These are phyloP conservation scores for Pseudogymnoascus destructans DNA, from an alignment of 2,329 filamentous ascomycete genomes.

Conservation along the genomic window DNA sequence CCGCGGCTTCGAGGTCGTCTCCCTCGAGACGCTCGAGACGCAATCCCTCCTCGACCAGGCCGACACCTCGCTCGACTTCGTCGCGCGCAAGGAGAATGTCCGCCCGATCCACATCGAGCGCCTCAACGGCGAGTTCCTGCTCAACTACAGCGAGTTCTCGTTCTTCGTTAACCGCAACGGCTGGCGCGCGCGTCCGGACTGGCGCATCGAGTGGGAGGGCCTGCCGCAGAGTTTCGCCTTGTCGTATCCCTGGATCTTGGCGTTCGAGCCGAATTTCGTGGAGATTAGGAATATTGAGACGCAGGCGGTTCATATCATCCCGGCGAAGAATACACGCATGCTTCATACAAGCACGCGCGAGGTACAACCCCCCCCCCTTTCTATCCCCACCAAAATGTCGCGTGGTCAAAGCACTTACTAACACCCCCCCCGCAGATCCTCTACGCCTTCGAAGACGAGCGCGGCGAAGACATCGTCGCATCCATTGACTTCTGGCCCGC, in stretches of 20 bases:
- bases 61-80: constrained; percentile 94
- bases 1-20: constrained; percentile 92
- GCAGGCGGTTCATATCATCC: constrained; percentile 88
- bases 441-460: constrained; percentile 94
- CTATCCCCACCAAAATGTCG: constrained; percentile 9
- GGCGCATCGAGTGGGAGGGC: constrained; percentile 96
- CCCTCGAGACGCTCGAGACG: constrained; percentile 91
- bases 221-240: constrained; percentile 84
- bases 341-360: constrained; percentile 93
- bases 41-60: constrained; percentile 94
- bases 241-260: constrained; percentile 91
- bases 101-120: constrained; percentile 96
- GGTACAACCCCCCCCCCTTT: constrained; percentile 41
- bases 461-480: constrained; percentile 83
- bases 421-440: constrained; percentile 53
- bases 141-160: constrained; percentile 97
- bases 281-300: constrained; percentile 94
- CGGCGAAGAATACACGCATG: constrained; percentile 94
- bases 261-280: constrained; percentile 95
- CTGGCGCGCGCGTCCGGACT: constrained; percentile 90
- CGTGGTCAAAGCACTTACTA: constrained; percentile 18
- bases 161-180: constrained; percentile 97
- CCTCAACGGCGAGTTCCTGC: constrained; percentile 88
- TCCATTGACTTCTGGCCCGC: constrained; percentile 82
- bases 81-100: constrained; percentile 82